These are phyloP conservation scores for Heracleum sosnowskyi DNA, from an alignment of 129 eudicot genomes.

Conservation along the genomic window DNA sequence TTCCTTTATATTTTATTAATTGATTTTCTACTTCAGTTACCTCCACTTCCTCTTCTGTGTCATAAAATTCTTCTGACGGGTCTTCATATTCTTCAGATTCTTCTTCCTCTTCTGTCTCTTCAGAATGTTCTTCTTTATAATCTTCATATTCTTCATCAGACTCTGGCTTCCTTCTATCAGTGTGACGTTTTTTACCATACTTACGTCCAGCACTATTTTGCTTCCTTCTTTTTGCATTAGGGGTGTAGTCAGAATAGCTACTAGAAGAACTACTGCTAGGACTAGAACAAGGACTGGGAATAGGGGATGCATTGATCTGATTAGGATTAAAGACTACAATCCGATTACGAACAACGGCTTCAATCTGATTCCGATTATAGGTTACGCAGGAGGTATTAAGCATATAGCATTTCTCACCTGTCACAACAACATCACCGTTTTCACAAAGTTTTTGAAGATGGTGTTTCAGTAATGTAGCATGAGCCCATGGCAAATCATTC, in stretches of 20 bases:
- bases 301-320: conserved; percentile 13
- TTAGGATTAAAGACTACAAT: conserved; percentile 11
- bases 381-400: conserved; percentile 12
- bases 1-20: background rate
- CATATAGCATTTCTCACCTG: conserved; percentile 26
- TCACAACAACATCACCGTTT: conserved; percentile 31
- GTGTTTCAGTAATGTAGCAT: conserved; percentile 45
- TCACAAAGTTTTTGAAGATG: conserved; percentile 61
- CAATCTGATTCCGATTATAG: conserved; percentile 8
- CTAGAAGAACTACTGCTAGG: conserved; percentile 2
- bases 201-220: background rate
- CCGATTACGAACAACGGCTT: conserved; percentile 1
- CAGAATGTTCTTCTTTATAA: conserved; percentile 3
- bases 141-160: conserved; percentile 1
- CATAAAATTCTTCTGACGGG: background rate
- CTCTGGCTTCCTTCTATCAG: background rate
- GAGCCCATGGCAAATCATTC: conserved; percentile 70
- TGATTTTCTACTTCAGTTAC: conserved; percentile 2
- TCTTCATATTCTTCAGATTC: background rate
- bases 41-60: conserved; percentile 1
- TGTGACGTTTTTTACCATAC: background rate
- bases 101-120: background rate
- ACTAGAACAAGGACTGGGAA: background rate
- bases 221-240: background rate
- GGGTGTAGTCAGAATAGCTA: conserved; percentile 7